Percentiles rank a stretch among this genome's conserved stretches.
Conservation (phyloP, 441 rosid species). For the Oxalis stricta region DNA sequence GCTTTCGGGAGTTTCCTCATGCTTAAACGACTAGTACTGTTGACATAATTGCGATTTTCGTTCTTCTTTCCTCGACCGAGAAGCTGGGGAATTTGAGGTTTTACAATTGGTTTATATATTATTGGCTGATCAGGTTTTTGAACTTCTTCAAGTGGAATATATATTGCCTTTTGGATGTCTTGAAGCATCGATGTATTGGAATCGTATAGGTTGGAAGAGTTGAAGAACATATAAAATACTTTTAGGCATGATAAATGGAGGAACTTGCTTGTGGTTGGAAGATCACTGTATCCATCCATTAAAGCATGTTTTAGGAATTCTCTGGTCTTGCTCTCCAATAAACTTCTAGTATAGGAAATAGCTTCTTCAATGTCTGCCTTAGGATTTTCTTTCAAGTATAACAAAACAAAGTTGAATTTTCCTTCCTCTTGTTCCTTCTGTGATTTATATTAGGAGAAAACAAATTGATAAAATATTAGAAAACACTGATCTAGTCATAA, state of each 20-base stretch:
- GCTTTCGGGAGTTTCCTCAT: too few relatives aligned
- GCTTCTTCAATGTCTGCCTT: conserved; percentile 28
- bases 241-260: conserved; percentile 36
- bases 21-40: too few relatives aligned
- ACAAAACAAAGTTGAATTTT: conserved; percentile 34
- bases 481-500: too few relatives aligned
- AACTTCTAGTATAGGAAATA: conserved; percentile 16
- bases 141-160: conserved; percentile 26
- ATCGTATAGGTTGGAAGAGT: conserved; percentile 40
- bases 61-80: conserved; percentile 5
- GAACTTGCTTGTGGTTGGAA: conserved; percentile 24
- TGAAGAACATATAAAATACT: conserved; percentile 49
- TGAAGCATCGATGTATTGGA: conserved; percentile 27
- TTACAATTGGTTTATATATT: too few relatives aligned
- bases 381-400: conserved; percentile 32
- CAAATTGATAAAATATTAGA: too few relatives aligned
- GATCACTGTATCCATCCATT: conserved; percentile 16
- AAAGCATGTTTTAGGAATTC: conserved; percentile 32
- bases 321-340: conserved; percentile 22
- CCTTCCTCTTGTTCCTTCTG: conserved; percentile 52
- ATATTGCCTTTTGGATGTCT: conserved; percentile 47
- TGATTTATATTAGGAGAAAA: background rate
- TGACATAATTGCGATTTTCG: too few relatives aligned
- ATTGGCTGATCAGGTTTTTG: conserved; percentile 3
- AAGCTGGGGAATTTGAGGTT: too few relatives aligned